phyloP scores from a whole-genome alignment of 2,329 filamentous ascomycete species.

The Trichoderma sp. region DNA sequence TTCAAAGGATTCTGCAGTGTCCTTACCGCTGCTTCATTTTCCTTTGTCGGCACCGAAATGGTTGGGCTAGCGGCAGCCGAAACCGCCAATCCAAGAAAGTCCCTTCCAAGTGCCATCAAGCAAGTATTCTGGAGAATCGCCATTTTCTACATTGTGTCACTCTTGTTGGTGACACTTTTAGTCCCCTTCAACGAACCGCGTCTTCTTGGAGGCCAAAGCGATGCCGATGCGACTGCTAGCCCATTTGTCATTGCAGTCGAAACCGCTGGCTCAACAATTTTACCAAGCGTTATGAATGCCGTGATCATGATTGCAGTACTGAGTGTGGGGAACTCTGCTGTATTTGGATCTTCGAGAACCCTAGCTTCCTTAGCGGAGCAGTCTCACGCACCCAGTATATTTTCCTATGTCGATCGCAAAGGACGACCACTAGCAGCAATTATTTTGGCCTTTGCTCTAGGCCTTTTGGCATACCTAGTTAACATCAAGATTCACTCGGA shows the following conservation, averaged over 20 bases:
- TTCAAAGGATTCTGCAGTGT: conserved; percentile 10
- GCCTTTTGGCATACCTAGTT: not conserved
- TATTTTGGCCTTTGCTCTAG: not conserved
- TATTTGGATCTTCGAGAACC: not conserved
- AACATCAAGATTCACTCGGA: not conserved
- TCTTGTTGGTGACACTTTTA: not conserved
- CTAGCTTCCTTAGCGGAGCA: not conserved
- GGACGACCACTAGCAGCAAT: not conserved
- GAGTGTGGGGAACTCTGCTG: conserved; percentile 5
- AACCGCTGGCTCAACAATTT: not conserved
- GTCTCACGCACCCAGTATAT: not conserved
- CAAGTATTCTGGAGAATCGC: conserved; percentile 8
- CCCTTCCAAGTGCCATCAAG: conserved; percentile 1
- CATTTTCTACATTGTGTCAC: conserved; percentile 3
- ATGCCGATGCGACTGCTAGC: not conserved
- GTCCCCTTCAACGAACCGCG: not conserved
- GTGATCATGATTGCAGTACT: conserved; percentile 1
- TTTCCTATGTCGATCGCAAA: conserved; percentile 7
- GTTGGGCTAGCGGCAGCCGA: not conserved
- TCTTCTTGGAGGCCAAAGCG: not conserved
- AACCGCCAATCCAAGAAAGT: conserved; percentile 1
- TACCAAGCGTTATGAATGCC: conserved; percentile 3
- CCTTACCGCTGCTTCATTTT: not conserved
- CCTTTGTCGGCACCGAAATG: conserved; percentile 1
- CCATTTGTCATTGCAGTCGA: conserved; percentile 4